Conservation (phyloP, 2,329 filamentous ascomycete species). For the Paecilomyces niveus region DNA sequence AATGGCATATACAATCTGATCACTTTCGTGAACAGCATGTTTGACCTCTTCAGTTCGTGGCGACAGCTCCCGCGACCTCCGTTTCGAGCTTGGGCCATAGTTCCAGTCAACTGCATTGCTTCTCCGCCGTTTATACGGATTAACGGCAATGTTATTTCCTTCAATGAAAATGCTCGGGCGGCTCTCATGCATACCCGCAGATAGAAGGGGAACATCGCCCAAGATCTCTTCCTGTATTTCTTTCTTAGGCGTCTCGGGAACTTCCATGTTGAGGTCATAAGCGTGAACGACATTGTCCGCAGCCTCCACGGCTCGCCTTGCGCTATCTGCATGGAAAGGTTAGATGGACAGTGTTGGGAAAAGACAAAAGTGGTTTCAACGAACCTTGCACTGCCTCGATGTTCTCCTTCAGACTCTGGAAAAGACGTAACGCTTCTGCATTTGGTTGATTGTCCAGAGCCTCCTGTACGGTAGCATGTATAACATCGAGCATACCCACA, state of each 20-base stretch:
- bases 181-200: constrained; percentile 20
- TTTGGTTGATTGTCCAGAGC: constrained; percentile 51
- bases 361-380: constrained; percentile 9
- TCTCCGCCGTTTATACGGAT: constrained; percentile 39
- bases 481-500: constrained; percentile 69
- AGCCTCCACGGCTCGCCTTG: constrained; percentile 63
- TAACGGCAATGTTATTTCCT: constrained; percentile 36
- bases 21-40: constrained; percentile 36
- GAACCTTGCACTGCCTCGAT: constrained; percentile 64
- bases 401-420: constrained; percentile 58
- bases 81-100: constrained; percentile 26
- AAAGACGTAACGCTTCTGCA: constrained; percentile 46
- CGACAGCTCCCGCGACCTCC: constrained; percentile 29
- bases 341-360: not conserved
- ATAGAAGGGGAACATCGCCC: constrained; percentile 16
- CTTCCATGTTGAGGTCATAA: constrained; percentile 67
- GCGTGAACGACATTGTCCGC: constrained; percentile 71
- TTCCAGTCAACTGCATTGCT: constrained; percentile 32
- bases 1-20: constrained; percentile 31
- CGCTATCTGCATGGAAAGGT: constrained; percentile 49
- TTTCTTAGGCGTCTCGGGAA: constrained; percentile 55
- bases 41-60: constrained; percentile 34
- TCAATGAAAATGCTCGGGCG: constrained; percentile 36
- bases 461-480: constrained; percentile 65
- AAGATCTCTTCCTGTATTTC: constrained; percentile 30